Conservation (phyloP, 2,329 filamentous ascomycete genomes). For the Pseudogymnoascus sp. region DNA sequence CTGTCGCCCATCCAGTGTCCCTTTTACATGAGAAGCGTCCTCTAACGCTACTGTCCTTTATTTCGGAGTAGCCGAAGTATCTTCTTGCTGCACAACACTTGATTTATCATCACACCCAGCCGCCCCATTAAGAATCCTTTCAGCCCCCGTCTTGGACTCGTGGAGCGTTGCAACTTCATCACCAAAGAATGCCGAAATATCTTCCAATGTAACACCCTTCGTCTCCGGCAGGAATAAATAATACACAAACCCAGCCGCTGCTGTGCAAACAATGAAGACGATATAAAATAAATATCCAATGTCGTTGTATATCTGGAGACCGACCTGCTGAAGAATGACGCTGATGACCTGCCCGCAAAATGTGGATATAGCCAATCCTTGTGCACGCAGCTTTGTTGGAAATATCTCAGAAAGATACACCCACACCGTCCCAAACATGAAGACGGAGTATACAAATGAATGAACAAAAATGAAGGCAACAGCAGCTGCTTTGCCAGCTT, state of each 20-base stretch:
- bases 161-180: slow-evolving; percentile 9
- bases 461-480: slow-evolving; percentile 16
- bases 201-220: slow-evolving; percentile 5
- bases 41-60: neutral
- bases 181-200: slow-evolving; percentile 10
- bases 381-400: slow-evolving; percentile 5
- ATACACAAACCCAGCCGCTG: slow-evolving; percentile 10
- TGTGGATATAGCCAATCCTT: slow-evolving; percentile 11
- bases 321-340: slow-evolving; percentile 8
- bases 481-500: slow-evolving; percentile 12
- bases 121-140: neutral
- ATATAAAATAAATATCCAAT: slow-evolving; percentile 12
- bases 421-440: slow-evolving; percentile 10
- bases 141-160: neutral
- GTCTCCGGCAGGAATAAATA: slow-evolving; percentile 6
- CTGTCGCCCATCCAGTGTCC: neutral
- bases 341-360: slow-evolving; percentile 8
- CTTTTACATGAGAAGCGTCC: neutral
- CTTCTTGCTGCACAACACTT: neutral
- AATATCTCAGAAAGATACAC: slow-evolving; percentile 13
- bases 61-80: neutral
- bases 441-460: slow-evolving; percentile 14
- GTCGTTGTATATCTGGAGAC: slow-evolving; percentile 5
- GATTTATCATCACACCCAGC: neutral
- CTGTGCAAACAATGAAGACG: slow-evolving; percentile 12